Evolutionary conservation across 1,284 basidiomycete genomes (phyloP), one percentile per base, ranked within the genome.

Genomic region (Singerocomus inundabilis): DNA sequence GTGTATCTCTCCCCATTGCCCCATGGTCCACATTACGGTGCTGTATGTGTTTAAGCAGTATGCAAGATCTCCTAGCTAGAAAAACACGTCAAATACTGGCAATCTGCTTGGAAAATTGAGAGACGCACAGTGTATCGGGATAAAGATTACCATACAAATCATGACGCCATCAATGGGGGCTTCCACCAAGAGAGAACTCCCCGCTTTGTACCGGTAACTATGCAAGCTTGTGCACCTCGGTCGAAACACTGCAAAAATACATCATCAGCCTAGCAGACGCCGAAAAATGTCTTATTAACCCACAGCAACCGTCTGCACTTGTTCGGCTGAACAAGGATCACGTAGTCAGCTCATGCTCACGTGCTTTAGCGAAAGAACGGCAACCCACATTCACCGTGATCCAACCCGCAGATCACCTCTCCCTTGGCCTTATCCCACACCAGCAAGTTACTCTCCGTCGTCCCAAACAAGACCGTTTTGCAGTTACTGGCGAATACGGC

Each of bases 371-470:
- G n/a, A 48, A 29, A 10, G 3, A 48, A 38, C 7, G 6, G n/a
- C 37, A 16, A 61, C 72, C 49, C 57, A 83, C 82, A 76, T 60
- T 81, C 77, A 10, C 72, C 72, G 55, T 82, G 80, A 55, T 81
- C 77, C 56, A 85, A 58, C 30, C 77, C 82, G 61, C 78, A 80
- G 13, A 80, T 70, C 32, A 83, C 64, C 5, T 67, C 68, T 12
- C 73, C 76, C 48, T 72, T 78, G 57, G 68, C 69, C 58, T 70
- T 72, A 57, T 85, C 80, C 84, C 84, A 85, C 33, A 81, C 76
- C 34, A 84, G 67, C 21, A 79, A 69, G 61, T 74, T 80, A 15
- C 74, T 74, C 15, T 79, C 76, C 16, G 74, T 64, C 21, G 61
- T 68, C 15, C 82, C 84, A 57, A 78, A 84, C 47, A 86, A 55